Conservation (phyloP, 75 land plant genomes). For the Adiantum capillusveneris region DNA sequence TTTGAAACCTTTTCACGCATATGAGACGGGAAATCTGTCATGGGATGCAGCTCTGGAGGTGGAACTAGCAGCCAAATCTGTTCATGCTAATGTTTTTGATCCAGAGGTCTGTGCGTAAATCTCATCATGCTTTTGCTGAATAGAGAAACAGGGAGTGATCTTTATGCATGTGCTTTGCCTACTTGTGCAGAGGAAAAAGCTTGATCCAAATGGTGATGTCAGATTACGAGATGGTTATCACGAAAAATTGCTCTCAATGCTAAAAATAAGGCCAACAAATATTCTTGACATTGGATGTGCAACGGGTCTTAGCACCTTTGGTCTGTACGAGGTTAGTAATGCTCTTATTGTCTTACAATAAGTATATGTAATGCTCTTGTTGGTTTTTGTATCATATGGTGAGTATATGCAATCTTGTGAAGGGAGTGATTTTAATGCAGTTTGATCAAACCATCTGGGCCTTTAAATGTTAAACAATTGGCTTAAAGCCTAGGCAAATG, state of each 20-base stretch:
- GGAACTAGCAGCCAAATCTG: slow-evolving; percentile 46
- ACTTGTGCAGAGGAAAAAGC: slow-evolving; percentile 31
- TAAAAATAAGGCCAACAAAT: slow-evolving; percentile 18
- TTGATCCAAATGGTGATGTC: slow-evolving; percentile 42
- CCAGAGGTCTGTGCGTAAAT: slow-evolving; percentile 20
- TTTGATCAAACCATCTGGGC: no score
- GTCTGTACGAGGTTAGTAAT: slow-evolving; percentile 30
- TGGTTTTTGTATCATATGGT: no score
- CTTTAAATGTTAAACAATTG: no score
- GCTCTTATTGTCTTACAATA: background rate
- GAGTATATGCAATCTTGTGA: no score
- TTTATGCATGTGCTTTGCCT: background rate
- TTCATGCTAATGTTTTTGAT: slow-evolving; percentile 44
- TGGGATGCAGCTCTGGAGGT: slow-evolving; percentile 46
- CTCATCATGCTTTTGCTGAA: no score
- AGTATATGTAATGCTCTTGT: no score
- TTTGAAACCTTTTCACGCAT: slow-evolving; percentile 44
- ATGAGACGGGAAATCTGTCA: slow-evolving; percentile 38
- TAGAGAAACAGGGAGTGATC: background rate
- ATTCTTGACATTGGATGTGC: slow-evolving; percentile 41
- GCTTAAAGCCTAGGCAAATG: no score
- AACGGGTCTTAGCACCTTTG: slow-evolving; percentile 44
- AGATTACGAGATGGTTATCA: slow-evolving; percentile 30
- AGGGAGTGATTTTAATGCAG: no score
- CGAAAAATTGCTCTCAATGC: slow-evolving; percentile 26